These are phyloP conservation scores for Bacterosira constricta DNA, from an alignment of 108 stramenopile species.

Conservation along the genomic window DNA sequence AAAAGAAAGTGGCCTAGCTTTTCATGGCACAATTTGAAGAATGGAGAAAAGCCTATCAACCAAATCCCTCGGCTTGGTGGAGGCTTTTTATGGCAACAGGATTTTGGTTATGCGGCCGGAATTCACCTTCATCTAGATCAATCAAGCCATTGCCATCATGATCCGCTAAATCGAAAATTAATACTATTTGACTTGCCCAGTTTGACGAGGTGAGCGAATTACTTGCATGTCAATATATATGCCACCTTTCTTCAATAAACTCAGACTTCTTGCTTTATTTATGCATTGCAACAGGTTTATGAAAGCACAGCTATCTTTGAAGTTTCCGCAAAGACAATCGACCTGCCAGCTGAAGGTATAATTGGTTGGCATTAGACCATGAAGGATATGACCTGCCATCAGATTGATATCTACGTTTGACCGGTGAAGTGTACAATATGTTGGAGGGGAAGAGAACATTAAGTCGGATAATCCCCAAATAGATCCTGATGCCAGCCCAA, in stretches of 20 bases:
- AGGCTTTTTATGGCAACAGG: constrained; percentile 46
- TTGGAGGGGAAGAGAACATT: not conserved
- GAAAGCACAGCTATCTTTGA: constrained; percentile 46
- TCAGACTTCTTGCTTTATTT: too few relatives aligned
- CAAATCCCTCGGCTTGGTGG: constrained; percentile 46
- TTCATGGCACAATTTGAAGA: constrained; percentile 34
- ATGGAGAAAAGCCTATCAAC: constrained; percentile 8
- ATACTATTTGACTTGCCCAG: constrained; percentile 44
- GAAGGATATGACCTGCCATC: constrained; percentile 18
- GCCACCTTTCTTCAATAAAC: too few relatives aligned
- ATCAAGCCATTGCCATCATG: too few relatives aligned
- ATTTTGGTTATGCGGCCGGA: constrained; percentile 16
- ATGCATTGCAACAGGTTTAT: too few relatives aligned
- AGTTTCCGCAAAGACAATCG: not conserved
- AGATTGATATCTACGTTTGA: constrained; percentile 33
- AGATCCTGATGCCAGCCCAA: too few relatives aligned
- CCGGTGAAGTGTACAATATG: too few relatives aligned
- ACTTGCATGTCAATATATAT: too few relatives aligned
- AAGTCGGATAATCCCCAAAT: too few relatives aligned
- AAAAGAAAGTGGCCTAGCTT: constrained; percentile 52
- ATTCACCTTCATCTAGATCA: too few relatives aligned
- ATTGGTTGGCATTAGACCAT: constrained; percentile 24
- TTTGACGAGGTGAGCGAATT: constrained; percentile 56
- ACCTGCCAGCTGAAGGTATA: constrained; percentile 6
- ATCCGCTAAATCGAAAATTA: constrained; percentile 14